A percentile compares a stretch with the other conserved stretches of the same genome.
Conservation (phyloP, 306 rosid genomes). For the Alnus glutinosa region DNA sequence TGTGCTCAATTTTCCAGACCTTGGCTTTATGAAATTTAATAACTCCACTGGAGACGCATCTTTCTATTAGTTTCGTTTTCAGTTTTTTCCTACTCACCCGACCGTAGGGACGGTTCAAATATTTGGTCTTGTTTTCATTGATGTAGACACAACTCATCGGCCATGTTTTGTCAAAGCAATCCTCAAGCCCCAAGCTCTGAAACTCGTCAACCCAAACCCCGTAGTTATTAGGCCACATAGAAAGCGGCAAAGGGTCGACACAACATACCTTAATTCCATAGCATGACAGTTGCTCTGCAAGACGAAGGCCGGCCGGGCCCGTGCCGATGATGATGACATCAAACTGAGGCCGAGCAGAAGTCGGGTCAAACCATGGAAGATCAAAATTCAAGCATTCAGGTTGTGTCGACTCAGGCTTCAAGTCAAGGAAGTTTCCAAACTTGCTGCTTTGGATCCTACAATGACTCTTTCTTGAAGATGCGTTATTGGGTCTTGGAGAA, state of each 20-base stretch:
- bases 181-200: slow-evolving; percentile 53
- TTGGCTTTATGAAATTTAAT: slow-evolving; percentile 65
- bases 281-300: slow-evolving; percentile 66
- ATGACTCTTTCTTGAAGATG: slow-evolving; percentile 29
- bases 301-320: slow-evolving; percentile 79
- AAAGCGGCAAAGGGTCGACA: slow-evolving; percentile 77
- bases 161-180: slow-evolving; percentile 80
- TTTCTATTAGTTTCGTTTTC: slow-evolving; percentile 47
- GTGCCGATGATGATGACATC: slow-evolving; percentile 72
- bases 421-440: slow-evolving; percentile 59
- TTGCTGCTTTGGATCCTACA: slow-evolving; percentile 38
- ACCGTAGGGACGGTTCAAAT: slow-evolving; percentile 67
- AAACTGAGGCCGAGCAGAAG: slow-evolving; percentile 31
- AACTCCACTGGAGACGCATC: slow-evolving; percentile 62
- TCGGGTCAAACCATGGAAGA: slow-evolving; percentile 54
- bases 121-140: slow-evolving; percentile 51
- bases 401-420: slow-evolving; percentile 43
- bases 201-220: slow-evolving; percentile 91
- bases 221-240: slow-evolving; percentile 84
- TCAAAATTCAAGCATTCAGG: slow-evolving; percentile 51
- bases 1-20: slow-evolving; percentile 61
- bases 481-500: slow-evolving; percentile 22
- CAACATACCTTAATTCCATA: slow-evolving; percentile 79
- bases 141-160: slow-evolving; percentile 58
- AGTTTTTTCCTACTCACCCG: slow-evolving; percentile 64